Evolutionary conservation across 148 eudicot genomes (phyloP).

Genomic region (Diospyros kaki): DNA sequence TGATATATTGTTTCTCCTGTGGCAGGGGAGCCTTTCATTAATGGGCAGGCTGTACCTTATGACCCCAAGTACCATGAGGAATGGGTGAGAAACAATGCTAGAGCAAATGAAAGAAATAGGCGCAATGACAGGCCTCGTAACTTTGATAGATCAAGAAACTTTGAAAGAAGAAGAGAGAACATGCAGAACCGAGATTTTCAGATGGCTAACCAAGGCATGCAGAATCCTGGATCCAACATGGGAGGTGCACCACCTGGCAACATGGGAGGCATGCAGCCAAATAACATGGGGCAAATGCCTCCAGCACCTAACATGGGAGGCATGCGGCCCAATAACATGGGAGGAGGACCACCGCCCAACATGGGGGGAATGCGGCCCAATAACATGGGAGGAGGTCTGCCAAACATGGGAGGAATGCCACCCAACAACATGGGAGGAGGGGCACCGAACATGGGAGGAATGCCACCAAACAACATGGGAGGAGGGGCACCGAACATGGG

Average conservation of each 20-base stretch:
- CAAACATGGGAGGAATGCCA: constrained; percentile 19
- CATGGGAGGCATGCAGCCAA: constrained; percentile 7
- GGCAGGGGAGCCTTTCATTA: constrained; percentile 91
- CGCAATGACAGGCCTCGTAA: constrained; percentile 92
- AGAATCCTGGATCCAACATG: constrained; percentile 20
- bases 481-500: constrained; percentile 19
- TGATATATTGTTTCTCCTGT: neutral
- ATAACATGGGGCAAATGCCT: constrained; percentile 18
- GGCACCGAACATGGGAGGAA: constrained; percentile 18
- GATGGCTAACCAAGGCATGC: too few species aligned
- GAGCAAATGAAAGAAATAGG: constrained; percentile 81
- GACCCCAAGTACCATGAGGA: constrained; percentile 96
- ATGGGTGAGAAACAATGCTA: constrained; percentile 92
- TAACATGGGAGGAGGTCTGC: constrained; percentile 12
- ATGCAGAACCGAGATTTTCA: constrained; percentile 23
- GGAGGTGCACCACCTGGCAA: constrained; percentile 11
- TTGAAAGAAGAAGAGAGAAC: constrained; percentile 63
- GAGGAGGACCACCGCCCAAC: constrained; percentile 15
- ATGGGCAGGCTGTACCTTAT: constrained; percentile 91
- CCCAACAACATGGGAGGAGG: constrained; percentile 13
- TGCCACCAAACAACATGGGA: constrained; percentile 12
- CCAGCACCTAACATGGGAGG: constrained; percentile 17
- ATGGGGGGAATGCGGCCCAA: constrained; percentile 18
- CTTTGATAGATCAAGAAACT: constrained; percentile 81
- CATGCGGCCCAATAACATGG: constrained; percentile 23